A percentile compares a stretch with the other conserved stretches of the same genome.
Evolutionary conservation across 2,329 filamentous ascomycete genomes (phyloP).

Genomic region (Arthrocladium fulminans): DNA sequence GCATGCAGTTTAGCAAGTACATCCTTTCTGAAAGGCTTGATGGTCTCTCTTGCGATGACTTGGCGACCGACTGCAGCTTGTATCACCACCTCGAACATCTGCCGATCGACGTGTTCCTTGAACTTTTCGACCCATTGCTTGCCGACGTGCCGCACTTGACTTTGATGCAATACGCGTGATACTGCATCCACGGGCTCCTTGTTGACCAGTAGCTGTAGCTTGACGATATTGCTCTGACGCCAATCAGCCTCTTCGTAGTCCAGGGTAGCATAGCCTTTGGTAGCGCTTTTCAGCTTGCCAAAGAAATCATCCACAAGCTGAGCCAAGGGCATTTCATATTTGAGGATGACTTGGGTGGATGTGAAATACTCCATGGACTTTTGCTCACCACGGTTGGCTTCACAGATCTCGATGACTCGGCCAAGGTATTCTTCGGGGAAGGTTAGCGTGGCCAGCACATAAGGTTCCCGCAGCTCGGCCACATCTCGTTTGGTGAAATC

Average conservation of each 20-base stretch:
- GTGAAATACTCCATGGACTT: slow-evolving; percentile 86
- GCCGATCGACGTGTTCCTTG: slow-evolving; percentile 89
- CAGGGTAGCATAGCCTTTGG: slow-evolving; percentile 89
- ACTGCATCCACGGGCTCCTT: slow-evolving; percentile 90
- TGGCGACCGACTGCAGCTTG: slow-evolving; percentile 77
- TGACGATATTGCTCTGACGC: slow-evolving; percentile 68
- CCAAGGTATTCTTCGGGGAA: slow-evolving; percentile 91
- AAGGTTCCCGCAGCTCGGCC: slow-evolving; percentile 60
- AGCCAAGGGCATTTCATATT: slow-evolving; percentile 79
- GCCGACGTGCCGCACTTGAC: slow-evolving; percentile 71
- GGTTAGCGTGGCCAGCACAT: slow-evolving; percentile 75
- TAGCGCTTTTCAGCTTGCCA: slow-evolving; percentile 85
- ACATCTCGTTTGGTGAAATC: slow-evolving; percentile 49
- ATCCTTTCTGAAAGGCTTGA: slow-evolving; percentile 95
- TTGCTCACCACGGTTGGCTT: slow-evolving; percentile 79
- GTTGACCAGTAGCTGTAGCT: slow-evolving; percentile 89
- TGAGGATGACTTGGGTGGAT: slow-evolving; percentile 82
- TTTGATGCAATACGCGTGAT: slow-evolving; percentile 75
- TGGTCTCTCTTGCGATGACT: slow-evolving; percentile 82
- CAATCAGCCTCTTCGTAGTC: slow-evolving; percentile 96
- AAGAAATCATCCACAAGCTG: slow-evolving; percentile 96
- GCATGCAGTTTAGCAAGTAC: slow-evolving; percentile 90
- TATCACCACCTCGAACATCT: slow-evolving; percentile 96
- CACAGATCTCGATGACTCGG: slow-evolving; percentile 89
- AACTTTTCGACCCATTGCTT: slow-evolving; percentile 89